Percentiles rank a stretch among this genome's conserved stretches.
phyloP scores from a whole-genome alignment of 2,329 filamentous ascomycete genomes.

The Raffaelea ambrosiae region DNA sequence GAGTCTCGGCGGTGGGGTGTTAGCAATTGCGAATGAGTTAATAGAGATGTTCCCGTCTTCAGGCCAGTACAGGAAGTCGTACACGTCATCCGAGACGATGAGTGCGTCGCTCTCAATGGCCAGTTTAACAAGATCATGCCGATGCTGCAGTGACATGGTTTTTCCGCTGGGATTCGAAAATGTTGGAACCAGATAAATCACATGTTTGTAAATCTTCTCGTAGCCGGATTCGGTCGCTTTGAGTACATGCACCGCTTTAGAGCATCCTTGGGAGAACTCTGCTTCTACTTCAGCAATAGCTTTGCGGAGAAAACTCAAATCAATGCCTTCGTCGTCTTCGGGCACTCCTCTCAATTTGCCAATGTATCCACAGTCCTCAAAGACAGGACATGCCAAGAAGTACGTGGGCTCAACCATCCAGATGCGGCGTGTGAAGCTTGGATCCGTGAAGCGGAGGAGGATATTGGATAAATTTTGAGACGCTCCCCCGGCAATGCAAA shows the following conservation, averaged over 20 bases:
- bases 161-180: conserved; percentile 62
- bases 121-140: conserved; percentile 49
- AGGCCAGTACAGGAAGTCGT: conserved; percentile 59
- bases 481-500: conserved; percentile 58
- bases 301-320: conserved; percentile 43
- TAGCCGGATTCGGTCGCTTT: conserved; percentile 16
- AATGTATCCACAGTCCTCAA: conserved; percentile 55
- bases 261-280: background rate
- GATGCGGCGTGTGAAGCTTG: conserved; percentile 50
- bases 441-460: conserved; percentile 57
- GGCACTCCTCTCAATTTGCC: conserved; percentile 50
- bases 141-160: conserved; percentile 50
- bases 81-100: conserved; percentile 62
- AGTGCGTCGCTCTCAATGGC: conserved; percentile 58
- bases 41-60: conserved; percentile 5
- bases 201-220: conserved; percentile 54
- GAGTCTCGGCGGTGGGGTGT: conserved; percentile 39
- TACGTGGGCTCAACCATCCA: conserved; percentile 62
- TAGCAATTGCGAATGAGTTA: background rate
- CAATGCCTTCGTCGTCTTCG: conserved; percentile 54
- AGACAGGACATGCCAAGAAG: conserved; percentile 56
- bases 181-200: conserved; percentile 61
- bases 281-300: conserved; percentile 4
- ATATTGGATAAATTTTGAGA: conserved; percentile 57
- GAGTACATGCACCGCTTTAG: no score